These are phyloP conservation scores for Cinchona pubescens DNA, from an alignment of 257 asterid species.

Conservation along the genomic window DNA sequence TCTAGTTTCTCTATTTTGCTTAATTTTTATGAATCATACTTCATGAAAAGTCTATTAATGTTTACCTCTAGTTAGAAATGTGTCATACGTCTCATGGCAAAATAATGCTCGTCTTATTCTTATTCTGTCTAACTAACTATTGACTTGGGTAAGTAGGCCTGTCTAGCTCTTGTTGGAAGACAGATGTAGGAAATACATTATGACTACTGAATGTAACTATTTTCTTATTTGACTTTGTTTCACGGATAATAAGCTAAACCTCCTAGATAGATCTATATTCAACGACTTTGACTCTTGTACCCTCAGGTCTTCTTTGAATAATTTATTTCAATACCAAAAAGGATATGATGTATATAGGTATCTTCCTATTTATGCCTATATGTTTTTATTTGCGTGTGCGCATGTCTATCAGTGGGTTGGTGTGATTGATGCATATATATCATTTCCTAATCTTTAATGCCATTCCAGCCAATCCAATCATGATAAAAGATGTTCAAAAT, in stretches of 20 bases:
- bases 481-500: background rate
- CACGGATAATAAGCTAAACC: background rate
- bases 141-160: background rate
- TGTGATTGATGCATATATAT: background rate
- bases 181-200: background rate
- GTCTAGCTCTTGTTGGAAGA: background rate
- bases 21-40: background rate
- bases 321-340: background rate
- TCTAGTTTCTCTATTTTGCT: background rate
- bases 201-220: background rate
- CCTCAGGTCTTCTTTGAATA: background rate
- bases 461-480: background rate
- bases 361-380: background rate
- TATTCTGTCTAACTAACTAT: background rate
- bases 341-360: background rate
- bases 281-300: background rate
- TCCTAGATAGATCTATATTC: background rate
- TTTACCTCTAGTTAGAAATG: background rate
- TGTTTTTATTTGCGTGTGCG: background rate
- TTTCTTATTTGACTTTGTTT: background rate
- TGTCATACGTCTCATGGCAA: background rate
- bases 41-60: background rate
- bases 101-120: background rate
- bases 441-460: background rate
- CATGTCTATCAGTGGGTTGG: background rate